These are phyloP conservation scores for Asterophora lycoperdoides DNA, from an alignment of 768 basidiomycete species.

Conservation along the genomic window DNA sequence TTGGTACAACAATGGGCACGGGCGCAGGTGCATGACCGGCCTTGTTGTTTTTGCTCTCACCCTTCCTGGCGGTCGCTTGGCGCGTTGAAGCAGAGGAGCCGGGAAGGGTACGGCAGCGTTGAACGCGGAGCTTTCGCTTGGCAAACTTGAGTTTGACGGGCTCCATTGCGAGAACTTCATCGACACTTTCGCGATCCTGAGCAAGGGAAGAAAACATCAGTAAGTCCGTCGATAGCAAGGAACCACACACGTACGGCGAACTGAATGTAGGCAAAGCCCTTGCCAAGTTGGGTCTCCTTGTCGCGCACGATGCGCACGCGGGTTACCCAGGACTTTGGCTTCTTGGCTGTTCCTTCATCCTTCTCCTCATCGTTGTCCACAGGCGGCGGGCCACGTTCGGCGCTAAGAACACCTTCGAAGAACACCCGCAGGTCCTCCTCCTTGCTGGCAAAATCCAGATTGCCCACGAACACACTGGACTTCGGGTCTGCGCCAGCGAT, in stretches of 20 bases:
- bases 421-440: slow-evolving; percentile 87
- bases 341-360: slow-evolving; percentile 28
- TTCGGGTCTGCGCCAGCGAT: slow-evolving; percentile 62
- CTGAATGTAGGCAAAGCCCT: slow-evolving; percentile 92
- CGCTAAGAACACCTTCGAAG: slow-evolving; percentile 73
- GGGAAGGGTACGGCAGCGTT: slow-evolving; percentile 79
- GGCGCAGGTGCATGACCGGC: slow-evolving; percentile 13
- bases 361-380: slow-evolving; percentile 21
- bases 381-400: slow-evolving; percentile 62
- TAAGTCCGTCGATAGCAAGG: no score
- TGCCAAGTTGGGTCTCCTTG: slow-evolving; percentile 88
- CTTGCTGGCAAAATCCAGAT: slow-evolving; percentile 85
- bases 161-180: slow-evolving; percentile 85
- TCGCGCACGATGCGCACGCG: slow-evolving; percentile 88
- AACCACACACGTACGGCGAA: slow-evolving; percentile 56
- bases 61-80: slow-evolving; percentile 21
- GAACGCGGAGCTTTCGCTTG: slow-evolving; percentile 87
- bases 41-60: slow-evolving; percentile 15
- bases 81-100: slow-evolving; percentile 30
- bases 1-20: slow-evolving; percentile 43
- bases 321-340: slow-evolving; percentile 60
- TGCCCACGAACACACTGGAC: slow-evolving; percentile 85
- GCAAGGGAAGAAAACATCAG: no score
- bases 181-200: slow-evolving; percentile 88
- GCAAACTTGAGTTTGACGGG: slow-evolving; percentile 80